Conservation (phyloP, 2,329 filamentous ascomycete genomes). For the Seiridium unicorne region DNA sequence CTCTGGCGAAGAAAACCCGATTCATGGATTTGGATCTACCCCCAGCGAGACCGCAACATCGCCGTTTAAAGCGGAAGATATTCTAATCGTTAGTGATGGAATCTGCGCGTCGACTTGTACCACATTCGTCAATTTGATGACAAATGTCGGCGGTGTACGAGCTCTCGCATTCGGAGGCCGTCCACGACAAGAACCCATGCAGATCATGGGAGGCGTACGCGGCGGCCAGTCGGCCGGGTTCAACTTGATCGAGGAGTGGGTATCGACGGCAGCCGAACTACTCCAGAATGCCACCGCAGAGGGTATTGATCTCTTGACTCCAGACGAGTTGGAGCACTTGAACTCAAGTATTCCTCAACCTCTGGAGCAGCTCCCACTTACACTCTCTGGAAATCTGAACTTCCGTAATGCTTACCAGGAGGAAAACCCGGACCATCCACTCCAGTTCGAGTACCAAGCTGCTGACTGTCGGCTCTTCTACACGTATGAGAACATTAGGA, state of each 20-base stretch:
- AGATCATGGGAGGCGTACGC: constrained; percentile 58
- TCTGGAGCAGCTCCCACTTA: constrained; percentile 24
- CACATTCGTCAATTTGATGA: constrained; percentile 55
- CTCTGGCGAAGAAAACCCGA: neutral
- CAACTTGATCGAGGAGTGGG: neutral
- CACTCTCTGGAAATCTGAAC: constrained; percentile 43
- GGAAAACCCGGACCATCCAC: constrained; percentile 33
- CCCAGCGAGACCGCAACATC: neutral
- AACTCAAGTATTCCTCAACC: neutral
- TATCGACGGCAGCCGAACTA: neutral
- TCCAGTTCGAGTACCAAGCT: constrained; percentile 57
- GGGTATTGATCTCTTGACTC: neutral
- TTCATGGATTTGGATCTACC: neutral
- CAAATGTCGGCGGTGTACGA: constrained; percentile 48
- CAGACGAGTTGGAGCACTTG: neutral
- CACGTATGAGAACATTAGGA: constrained; percentile 45
- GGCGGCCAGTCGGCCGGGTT: constrained; percentile 41
- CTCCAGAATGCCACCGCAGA: neutral
- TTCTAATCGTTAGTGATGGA: constrained; percentile 50
- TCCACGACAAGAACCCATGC: constrained; percentile 48
- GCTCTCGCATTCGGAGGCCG: constrained; percentile 59
- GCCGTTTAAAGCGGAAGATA: constrained; percentile 35
- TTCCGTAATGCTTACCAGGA: constrained; percentile 33
- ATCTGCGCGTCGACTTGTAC: constrained; percentile 60
- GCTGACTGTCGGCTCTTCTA: constrained; percentile 59